phyloP scores from a whole-genome alignment of 2,329 filamentous ascomycete species.

The Penicillium hesseltinei region DNA sequence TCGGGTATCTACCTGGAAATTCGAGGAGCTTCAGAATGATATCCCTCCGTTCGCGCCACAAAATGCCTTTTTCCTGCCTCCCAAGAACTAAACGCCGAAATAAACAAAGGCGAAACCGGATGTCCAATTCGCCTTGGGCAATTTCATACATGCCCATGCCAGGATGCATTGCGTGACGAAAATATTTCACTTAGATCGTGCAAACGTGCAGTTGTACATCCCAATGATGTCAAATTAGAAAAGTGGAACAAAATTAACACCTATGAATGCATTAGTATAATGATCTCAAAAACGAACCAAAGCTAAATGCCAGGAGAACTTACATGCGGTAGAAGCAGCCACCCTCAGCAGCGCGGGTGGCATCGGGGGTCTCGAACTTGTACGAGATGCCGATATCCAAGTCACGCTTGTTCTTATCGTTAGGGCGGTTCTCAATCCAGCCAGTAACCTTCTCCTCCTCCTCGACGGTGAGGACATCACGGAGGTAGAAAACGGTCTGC shows the following conservation, averaged over 20 bases:
- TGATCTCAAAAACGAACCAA: not conserved
- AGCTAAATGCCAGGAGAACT: slow-evolving; percentile 13
- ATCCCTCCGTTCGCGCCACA: slow-evolving; percentile 41
- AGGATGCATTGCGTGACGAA: slow-evolving; percentile 28
- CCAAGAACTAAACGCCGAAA: slow-evolving; percentile 27
- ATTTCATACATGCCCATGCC: slow-evolving; percentile 31
- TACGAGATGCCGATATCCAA: slow-evolving; percentile 89
- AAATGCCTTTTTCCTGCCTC: slow-evolving; percentile 42
- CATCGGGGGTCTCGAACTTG: slow-evolving; percentile 72
- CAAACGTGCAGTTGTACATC: slow-evolving; percentile 19
- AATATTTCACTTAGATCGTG: slow-evolving; percentile 18
- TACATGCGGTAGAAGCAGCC: slow-evolving; percentile 73
- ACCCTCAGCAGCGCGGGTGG: slow-evolving; percentile 66
- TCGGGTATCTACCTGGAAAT: slow-evolving; percentile 50
- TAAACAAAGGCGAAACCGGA: slow-evolving; percentile 36
- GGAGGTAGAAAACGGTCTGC: slow-evolving; percentile 97
- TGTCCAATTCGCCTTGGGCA: slow-evolving; percentile 25
- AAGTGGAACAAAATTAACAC: slow-evolving; percentile 26
- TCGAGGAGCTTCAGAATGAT: slow-evolving; percentile 49
- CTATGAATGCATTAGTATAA: slow-evolving; percentile 7
- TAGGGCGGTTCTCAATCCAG: slow-evolving; percentile 77
- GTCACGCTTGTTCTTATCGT: slow-evolving; percentile 90
- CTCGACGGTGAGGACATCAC: slow-evolving; percentile 88
- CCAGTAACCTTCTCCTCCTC: slow-evolving; percentile 77
- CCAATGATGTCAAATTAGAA: slow-evolving; percentile 19